These are phyloP conservation scores for Novymonas esmeraldas DNA, from an alignment of 208 protist species.

Conservation along the genomic window DNA sequence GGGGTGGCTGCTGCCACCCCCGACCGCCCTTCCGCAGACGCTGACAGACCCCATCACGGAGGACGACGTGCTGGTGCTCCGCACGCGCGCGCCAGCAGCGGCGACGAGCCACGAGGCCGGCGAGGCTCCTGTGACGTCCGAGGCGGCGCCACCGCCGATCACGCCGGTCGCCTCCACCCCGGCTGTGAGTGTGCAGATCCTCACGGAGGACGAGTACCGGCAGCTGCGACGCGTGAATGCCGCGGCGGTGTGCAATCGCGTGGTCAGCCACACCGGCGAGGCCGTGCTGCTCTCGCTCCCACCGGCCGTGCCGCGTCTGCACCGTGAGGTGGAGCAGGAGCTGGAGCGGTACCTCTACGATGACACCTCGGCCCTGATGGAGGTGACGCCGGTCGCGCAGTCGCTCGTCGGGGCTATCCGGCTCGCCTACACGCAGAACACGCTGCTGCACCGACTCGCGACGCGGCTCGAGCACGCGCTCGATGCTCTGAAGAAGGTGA, in stretches of 20 bases:
- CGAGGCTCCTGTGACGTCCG: background rate
- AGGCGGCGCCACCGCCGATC: background rate
- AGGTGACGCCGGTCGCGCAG: conserved; percentile 45
- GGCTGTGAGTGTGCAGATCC: conserved; percentile 6
- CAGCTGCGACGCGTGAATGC: conserved; percentile 25
- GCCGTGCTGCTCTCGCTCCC: conserved; percentile 60
- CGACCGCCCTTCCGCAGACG: conserved; percentile 25
- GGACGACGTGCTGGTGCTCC: conserved; percentile 13
- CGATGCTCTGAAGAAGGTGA: conserved; percentile 48
- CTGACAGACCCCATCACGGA: conserved; percentile 17
- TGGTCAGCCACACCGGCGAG: conserved; percentile 57
- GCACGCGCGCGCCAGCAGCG: background rate
- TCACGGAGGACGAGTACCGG: conserved; percentile 26
- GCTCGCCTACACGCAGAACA: conserved; percentile 68
- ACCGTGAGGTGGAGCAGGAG: conserved; percentile 71
- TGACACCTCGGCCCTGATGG: conserved; percentile 61
- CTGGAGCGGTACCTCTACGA: conserved; percentile 78
- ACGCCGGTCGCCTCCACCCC: background rate
- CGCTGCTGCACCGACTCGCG: conserved; percentile 48
- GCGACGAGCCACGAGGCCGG: too few species aligned
- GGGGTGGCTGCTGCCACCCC: conserved; percentile 55
- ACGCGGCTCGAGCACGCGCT: conserved; percentile 34
- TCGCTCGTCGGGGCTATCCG: conserved; percentile 42
- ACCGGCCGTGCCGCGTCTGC: conserved; percentile 37
- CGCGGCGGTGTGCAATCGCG: conserved; percentile 47